Conservation (phyloP, 805 yeast genomes). For the Saccharomycopsis babjevae region DNA sequence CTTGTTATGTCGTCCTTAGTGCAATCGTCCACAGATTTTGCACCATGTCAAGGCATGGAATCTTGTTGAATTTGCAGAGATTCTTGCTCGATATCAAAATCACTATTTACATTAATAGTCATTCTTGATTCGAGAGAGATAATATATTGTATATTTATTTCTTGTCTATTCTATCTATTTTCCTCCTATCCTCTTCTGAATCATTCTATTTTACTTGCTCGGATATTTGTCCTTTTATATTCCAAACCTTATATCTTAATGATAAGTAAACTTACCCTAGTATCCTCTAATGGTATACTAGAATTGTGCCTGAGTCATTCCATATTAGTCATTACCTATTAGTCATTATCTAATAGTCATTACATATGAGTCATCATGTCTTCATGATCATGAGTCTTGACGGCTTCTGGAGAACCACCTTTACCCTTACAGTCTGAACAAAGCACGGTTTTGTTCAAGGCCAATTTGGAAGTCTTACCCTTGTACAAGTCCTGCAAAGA, state of each 20-base stretch:
- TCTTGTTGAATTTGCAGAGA: background rate
- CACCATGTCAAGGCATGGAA: background rate
- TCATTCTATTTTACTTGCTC: too few species aligned
- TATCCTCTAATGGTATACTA: background rate
- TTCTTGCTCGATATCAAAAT: background rate
- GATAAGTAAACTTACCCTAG: background rate
- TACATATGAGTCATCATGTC: too few species aligned
- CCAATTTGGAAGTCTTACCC: constrained; percentile 90
- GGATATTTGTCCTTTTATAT: too few species aligned
- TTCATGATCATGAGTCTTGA: too few species aligned
- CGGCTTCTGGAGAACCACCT: constrained; percentile 91
- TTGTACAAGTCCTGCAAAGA: constrained; percentile 87
- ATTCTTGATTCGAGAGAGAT: background rate
- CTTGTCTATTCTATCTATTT: too few species aligned
- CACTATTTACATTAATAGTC: background rate
- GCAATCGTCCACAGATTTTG: background rate
- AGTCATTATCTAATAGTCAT: too few species aligned
- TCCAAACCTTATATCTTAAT: too few species aligned
- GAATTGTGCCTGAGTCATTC: background rate
- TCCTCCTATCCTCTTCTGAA: too few species aligned
- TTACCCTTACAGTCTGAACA: constrained; percentile 87
- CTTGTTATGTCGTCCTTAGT: background rate
- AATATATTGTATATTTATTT: background rate
- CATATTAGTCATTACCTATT: background rate
- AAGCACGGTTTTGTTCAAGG: constrained; percentile 81